phyloP scores from a whole-genome alignment of 345 rosid species.

The Clausena lansium region DNA sequence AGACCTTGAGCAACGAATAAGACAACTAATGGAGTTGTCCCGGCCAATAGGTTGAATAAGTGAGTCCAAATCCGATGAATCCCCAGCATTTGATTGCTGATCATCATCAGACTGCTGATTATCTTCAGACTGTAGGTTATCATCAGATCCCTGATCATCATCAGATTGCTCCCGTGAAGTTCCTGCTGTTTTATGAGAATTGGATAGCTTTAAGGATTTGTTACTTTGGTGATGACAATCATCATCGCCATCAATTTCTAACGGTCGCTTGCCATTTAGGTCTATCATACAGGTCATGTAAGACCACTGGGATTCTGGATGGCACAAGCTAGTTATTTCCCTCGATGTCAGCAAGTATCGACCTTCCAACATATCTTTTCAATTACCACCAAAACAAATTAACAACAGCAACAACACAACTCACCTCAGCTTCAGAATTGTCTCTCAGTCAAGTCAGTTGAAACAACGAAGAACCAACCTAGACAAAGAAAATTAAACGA shows the following conservation, averaged over 20 bases:
- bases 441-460: constrained; percentile 8
- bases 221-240: constrained; percentile 10
- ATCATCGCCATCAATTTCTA: constrained; percentile 33
- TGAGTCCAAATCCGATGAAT: constrained; percentile 54
- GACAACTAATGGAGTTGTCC: constrained; percentile 71
- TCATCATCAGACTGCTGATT: constrained; percentile 14
- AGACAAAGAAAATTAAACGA: constrained; percentile 9
- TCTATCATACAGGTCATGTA: constrained; percentile 44
- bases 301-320: constrained; percentile 58
- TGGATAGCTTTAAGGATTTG: constrained; percentile 20
- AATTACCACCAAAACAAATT: constrained; percentile 15
- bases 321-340: constrained; percentile 68
- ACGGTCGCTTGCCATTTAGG: constrained; percentile 49
- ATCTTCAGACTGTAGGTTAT: background rate
- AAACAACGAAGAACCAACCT: constrained; percentile 7
- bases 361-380: constrained; percentile 70
- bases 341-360: constrained; percentile 55
- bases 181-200: constrained; percentile 1
- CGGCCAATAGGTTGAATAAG: constrained; percentile 71
- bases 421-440: background rate
- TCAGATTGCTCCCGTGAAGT: constrained; percentile 12
- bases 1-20: constrained; percentile 78
- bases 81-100: constrained; percentile 34
- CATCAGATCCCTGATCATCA: constrained; percentile 23
- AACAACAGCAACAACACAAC: background rate